phyloP scores from a whole-genome alignment of 495 filamentous ascomycete species.

The Elaphomyces granulatus region DNA sequence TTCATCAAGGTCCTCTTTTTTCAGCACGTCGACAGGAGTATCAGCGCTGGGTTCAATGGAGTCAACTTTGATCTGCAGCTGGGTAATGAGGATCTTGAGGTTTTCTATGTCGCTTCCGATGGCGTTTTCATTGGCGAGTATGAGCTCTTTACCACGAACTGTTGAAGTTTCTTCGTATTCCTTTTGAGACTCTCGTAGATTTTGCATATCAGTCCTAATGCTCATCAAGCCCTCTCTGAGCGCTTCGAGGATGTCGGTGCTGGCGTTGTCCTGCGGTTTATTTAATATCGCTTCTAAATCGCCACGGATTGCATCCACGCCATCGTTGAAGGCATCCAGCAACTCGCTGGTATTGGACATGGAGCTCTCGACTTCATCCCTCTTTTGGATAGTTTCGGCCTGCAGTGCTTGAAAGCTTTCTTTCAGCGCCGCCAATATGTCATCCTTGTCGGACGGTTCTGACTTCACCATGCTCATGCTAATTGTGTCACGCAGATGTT shows the following conservation, averaged over 20 bases:
- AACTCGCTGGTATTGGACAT: conserved; percentile 55
- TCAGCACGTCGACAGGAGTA: conserved; percentile 26
- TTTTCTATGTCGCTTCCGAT: conserved; percentile 64
- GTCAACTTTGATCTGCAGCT: conserved; percentile 73
- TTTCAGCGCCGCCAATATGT: conserved; percentile 54
- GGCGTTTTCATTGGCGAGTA: conserved; percentile 35
- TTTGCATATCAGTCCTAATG: conserved; percentile 62
- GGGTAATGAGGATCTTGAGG: conserved; percentile 64
- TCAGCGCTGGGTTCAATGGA: conserved; percentile 51
- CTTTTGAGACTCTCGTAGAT: conserved; percentile 41
- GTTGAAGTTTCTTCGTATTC: conserved; percentile 28
- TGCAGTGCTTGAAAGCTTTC: conserved; percentile 54
- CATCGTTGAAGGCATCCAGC: conserved; percentile 70
- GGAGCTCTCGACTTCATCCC: conserved; percentile 40
- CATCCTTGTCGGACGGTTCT: conserved; percentile 32
- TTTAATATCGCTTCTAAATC: conserved; percentile 67
- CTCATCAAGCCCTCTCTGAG: conserved; percentile 63
- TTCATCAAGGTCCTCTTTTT: conserved; percentile 45
- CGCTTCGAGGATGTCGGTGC: conserved; percentile 73
- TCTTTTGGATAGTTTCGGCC: conserved; percentile 43
- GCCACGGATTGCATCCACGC: conserved; percentile 53
- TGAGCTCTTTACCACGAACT: conserved; percentile 36
- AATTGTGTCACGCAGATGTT: conserved; percentile 51
- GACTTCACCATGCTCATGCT: conserved; percentile 26
- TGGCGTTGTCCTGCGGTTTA: conserved; percentile 66